phyloP scores from a whole-genome alignment of 176 grass and related monocot species.

The Bothriochloa decipiens region DNA sequence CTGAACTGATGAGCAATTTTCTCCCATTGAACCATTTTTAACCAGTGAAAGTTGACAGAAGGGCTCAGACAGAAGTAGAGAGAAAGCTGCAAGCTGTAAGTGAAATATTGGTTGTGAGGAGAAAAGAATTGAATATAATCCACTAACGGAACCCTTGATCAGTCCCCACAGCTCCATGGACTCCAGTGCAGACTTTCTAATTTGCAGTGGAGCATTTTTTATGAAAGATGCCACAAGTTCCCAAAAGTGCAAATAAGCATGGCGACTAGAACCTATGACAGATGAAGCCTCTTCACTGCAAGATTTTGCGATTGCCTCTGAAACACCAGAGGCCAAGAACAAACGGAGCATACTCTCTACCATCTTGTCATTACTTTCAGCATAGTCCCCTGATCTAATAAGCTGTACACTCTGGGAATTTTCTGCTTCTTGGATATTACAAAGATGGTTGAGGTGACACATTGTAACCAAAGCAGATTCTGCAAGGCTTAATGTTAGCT shows the following conservation, averaged over 20 bases:
- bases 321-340: conserved; percentile 76
- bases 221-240: conserved; percentile 83
- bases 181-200: conserved; percentile 75
- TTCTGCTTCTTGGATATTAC: conserved; percentile 54
- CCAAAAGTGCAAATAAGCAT: conserved; percentile 78
- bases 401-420: conserved; percentile 41
- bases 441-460: conserved; percentile 62
- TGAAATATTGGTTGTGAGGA: conserved; percentile 67
- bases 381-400: conserved; percentile 57
- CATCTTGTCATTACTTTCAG: conserved; percentile 67
- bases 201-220: conserved; percentile 57
- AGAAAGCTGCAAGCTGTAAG: conserved; percentile 82
- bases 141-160: conserved; percentile 65
- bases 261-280: conserved; percentile 65
- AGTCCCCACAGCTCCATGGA: conserved; percentile 96
- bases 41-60: conserved; percentile 66
- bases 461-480: conserved; percentile 68
- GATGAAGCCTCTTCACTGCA: conserved; percentile 62
- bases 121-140: conserved; percentile 89
- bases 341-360: conserved; percentile 76
- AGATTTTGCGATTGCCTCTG: conserved; percentile 75
- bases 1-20: conserved; percentile 23
- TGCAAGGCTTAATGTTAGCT: conserved; percentile 56
- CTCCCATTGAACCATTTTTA: conserved; percentile 54
- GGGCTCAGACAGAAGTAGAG: conserved; percentile 79